Percentiles rank a stretch among this genome's conserved stretches.
phyloP scores from a whole-genome alignment of 148 eudicot genomes.

The Talinum fruticosum region DNA sequence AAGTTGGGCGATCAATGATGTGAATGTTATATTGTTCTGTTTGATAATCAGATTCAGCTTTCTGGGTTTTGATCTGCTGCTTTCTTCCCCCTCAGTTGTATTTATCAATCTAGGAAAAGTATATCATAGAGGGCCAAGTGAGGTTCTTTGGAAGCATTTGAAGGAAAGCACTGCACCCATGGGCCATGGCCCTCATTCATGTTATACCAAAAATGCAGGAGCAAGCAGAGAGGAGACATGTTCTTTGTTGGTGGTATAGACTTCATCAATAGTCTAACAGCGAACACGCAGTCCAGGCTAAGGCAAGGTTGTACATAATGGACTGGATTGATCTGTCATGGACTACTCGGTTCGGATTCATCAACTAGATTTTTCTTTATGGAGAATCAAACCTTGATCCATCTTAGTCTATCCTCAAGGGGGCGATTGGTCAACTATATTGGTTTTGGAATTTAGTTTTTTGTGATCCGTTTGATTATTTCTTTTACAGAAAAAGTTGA shows the following conservation, averaged over 20 bases:
- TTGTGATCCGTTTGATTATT: background rate
- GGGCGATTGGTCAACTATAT: background rate
- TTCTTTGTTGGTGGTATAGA: no score
- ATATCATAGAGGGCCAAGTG: background rate
- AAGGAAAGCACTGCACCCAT: background rate
- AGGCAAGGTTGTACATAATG: background rate
- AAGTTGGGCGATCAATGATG: background rate
- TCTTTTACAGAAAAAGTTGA: background rate
- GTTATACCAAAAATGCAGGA: background rate
- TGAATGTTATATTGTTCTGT: no score
- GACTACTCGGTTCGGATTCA: background rate
- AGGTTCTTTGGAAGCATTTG: background rate
- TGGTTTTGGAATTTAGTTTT: background rate
- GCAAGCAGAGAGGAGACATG: no score
- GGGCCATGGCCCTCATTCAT: background rate
- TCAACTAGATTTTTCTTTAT: no score
- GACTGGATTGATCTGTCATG: background rate
- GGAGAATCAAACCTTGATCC: no score
- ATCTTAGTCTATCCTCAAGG: no score
- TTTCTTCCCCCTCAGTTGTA: background rate
- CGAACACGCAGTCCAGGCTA: no score
- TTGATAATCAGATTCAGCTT: no score
- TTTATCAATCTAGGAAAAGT: background rate
- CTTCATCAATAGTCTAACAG: no score
- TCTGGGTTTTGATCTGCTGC: no score